Evolutionary conservation across 495 filamentous ascomycete genomes (phyloP).

Genomic region (Penicillium coffeae): DNA sequence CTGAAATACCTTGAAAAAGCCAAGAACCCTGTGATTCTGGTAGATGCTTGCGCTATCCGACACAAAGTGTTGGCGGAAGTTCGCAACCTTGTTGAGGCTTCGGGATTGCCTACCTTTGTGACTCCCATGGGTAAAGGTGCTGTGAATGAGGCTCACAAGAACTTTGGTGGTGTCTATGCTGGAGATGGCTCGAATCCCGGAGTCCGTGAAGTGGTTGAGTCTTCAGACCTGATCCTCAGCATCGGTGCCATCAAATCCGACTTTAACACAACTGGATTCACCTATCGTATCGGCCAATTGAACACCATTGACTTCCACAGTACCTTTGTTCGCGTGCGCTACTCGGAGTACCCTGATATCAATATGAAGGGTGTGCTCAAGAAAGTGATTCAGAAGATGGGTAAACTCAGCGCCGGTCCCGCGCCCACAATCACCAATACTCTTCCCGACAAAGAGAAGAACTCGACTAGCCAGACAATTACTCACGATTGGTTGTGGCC

Average conservation of each 20-base stretch:
- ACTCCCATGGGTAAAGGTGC: constrained; percentile 91
- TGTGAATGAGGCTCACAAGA: constrained; percentile 69
- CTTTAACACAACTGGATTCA: constrained; percentile 90
- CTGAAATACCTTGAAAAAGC: constrained; percentile 73
- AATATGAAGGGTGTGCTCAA: constrained; percentile 83
- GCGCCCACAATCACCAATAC: constrained; percentile 48
- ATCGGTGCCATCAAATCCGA: constrained; percentile 84
- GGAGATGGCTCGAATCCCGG: constrained; percentile 71
- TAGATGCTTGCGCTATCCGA: constrained; percentile 88
- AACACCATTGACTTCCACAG: constrained; percentile 88
- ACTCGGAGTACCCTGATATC: constrained; percentile 78
- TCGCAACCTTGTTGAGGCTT: constrained; percentile 70
- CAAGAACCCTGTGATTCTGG: constrained; percentile 73
- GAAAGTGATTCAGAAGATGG: constrained; percentile 61
- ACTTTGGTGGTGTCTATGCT: constrained; percentile 84
- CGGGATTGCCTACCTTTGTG: constrained; percentile 77
- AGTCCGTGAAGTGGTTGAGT: constrained; percentile 71
- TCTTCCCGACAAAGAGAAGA: constrained; percentile 50
- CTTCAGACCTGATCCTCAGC: constrained; percentile 75
- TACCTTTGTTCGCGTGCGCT: constrained; percentile 67
- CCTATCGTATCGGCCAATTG: constrained; percentile 75
- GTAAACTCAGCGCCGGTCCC: constrained; percentile 49
- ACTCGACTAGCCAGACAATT: constrained; percentile 53
- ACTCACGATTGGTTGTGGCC: constrained; percentile 89
- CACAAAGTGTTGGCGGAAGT: constrained; percentile 74